phyloP scores from a whole-genome alignment of 352 stramenopile species.

The Blastocystis sp. region DNA sequence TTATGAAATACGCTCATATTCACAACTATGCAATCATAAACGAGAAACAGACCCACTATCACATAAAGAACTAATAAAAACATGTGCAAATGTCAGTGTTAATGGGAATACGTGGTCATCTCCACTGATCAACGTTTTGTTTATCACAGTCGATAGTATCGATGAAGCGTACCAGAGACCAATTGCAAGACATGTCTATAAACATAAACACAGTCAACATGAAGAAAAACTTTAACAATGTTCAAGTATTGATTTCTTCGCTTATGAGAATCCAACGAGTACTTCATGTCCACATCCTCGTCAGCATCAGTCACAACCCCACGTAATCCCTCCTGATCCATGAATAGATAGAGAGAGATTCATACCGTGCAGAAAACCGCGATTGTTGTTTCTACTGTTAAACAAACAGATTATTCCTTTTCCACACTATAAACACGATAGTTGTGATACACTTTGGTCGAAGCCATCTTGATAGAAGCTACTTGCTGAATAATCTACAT shows the following conservation, averaged over 20 bases:
- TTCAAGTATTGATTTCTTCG: neutral
- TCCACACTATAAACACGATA: conserved; percentile 54
- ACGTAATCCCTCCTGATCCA: neutral
- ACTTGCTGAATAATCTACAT: conserved; percentile 25
- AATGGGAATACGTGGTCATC: neutral
- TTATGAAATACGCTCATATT: conserved; percentile 31
- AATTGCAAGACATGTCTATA: neutral
- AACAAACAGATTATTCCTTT: neutral
- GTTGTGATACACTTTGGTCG: conserved; percentile 30
- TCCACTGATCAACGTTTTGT: conserved; percentile 10
- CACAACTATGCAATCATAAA: neutral
- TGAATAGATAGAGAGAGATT: neutral
- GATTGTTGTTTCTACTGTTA: neutral
- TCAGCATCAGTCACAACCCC: neutral
- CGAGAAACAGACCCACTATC: neutral
- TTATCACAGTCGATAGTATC: conserved; percentile 13
- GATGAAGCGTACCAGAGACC: conserved; percentile 3
- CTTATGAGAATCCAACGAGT: neutral
- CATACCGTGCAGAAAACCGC: neutral
- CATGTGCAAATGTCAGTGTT: conserved; percentile 50
- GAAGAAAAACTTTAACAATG: conserved; percentile 1
- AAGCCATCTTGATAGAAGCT: neutral
- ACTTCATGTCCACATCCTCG: neutral
- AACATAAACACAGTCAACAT: neutral
- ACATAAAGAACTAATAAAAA: conserved; percentile 53